Conservation (phyloP, 2,329 filamentous ascomycete genomes). For the Cordyceps sp. region DNA sequence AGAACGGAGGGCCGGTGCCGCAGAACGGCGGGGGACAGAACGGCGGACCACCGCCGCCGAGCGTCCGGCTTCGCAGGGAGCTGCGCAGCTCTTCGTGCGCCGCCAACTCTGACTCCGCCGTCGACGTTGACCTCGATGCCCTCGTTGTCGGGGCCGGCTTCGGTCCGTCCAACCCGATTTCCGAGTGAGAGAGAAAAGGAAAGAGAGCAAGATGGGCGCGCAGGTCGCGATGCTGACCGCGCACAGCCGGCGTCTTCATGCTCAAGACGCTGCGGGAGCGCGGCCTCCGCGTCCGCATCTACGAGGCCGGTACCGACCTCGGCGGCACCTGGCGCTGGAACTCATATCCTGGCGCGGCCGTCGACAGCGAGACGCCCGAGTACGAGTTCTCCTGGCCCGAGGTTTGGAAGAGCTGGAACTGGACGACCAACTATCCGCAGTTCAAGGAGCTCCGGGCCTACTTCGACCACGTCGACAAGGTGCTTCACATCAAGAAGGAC, state of each 20-base stretch:
- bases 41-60: too few relatives aligned
- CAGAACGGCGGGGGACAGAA: too few relatives aligned
- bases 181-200: neutral
- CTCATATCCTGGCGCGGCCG: constrained; percentile 34
- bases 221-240: neutral
- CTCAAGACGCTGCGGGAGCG: constrained; percentile 33
- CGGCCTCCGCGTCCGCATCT: constrained; percentile 29
- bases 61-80: neutral
- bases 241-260: constrained; percentile 27
- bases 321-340: constrained; percentile 42
- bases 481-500: constrained; percentile 37
- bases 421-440: constrained; percentile 33
- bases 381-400: constrained; percentile 37
- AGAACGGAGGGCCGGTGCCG: too few relatives aligned
- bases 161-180: constrained; percentile 13
- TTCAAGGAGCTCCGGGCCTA: constrained; percentile 36
- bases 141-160: constrained; percentile 29
- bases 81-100: neutral
- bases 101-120: too few relatives aligned
- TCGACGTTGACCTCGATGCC: constrained; percentile 26
- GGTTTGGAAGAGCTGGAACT: constrained; percentile 38
- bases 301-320: constrained; percentile 32
- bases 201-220: neutral
- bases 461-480: constrained; percentile 41
- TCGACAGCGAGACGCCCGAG: constrained; percentile 35